Base-by-base conservation (phyloP, 805 yeast genomes). In the Naumovozyma baii region DNA sequence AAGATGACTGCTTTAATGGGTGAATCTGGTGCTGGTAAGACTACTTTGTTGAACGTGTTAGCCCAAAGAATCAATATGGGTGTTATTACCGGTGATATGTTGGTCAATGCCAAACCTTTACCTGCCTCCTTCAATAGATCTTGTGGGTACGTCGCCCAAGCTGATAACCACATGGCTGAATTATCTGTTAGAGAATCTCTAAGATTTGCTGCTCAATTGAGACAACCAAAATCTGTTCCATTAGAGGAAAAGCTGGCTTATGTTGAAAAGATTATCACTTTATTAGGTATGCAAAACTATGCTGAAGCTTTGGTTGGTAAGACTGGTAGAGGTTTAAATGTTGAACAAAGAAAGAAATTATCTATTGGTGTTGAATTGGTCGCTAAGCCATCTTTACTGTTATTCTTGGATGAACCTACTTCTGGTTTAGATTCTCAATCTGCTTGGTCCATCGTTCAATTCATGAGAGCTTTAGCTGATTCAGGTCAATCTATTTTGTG, bases 21-120 rank as follows among this genome's bases (percentile, higher is more conserved):
- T 53, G 83, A 80, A 39, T 82, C 90, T 26, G 92, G 92, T 65
- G 92, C 92, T 34, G 92, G 92, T 66, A 82, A 82, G 54, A 82
- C 92, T 18, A 83, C 90, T 2, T 65, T 82, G 42, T 67, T 83
- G 50, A 81, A 82, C 59, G 78, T 80, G 48, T 69, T 83, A 44
- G 78, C 86, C 17, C 83, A 78, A 53, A 72, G 90, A 59, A 73
- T 80, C 39, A 72, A 78, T 33, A 67, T 73, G 57, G 92, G 90
- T 61, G 77, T 75, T 14, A 73, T 82, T 32, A 72, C 85, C 30
- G 83, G 84, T 51, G 82, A 79, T 51, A 71, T 76, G 70, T 63
- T 79, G 57, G 88, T 82, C 18, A 80, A 83, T 55, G 87, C 86
- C 40, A 68, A 69, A 38, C 69, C 75, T 7, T 64, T 80, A 44